A percentile compares a stretch with the other conserved stretches of the same genome.
phyloP scores from a whole-genome alignment of 202 grass and related monocot species.

The Hordeum pubiflorum region DNA sequence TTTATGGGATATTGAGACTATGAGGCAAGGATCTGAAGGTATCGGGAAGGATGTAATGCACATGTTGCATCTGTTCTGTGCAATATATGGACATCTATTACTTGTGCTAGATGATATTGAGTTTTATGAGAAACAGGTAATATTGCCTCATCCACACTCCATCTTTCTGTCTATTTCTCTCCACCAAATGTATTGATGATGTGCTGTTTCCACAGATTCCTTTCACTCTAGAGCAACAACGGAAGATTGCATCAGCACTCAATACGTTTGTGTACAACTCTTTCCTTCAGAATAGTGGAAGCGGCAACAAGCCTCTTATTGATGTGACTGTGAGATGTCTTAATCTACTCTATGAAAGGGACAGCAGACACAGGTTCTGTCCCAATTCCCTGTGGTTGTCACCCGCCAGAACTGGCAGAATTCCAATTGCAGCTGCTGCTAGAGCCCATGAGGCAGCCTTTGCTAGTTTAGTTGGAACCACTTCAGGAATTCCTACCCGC shows the following conservation, averaged over 20 bases:
- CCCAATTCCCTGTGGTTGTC: slow-evolving; percentile 77
- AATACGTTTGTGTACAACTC: slow-evolving; percentile 98
- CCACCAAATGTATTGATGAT: not conserved
- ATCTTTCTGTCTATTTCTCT: not conserved
- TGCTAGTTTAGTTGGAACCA: slow-evolving; percentile 33
- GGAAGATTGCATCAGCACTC: slow-evolving; percentile 71
- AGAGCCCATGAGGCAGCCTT: slow-evolving; percentile 80
- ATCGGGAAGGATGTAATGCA: slow-evolving; percentile 48
- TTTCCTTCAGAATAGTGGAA: slow-evolving; percentile 54
- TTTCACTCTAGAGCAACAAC: slow-evolving; percentile 70
- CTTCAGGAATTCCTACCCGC: slow-evolving; percentile 36
- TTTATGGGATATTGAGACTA: slow-evolving; percentile 74
- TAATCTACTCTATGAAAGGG: slow-evolving; percentile 94
- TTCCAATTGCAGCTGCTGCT: slow-evolving; percentile 79
- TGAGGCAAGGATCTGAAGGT: slow-evolving; percentile 63
- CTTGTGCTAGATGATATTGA: slow-evolving; percentile 96
- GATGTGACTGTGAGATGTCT: slow-evolving; percentile 84
- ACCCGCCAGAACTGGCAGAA: slow-evolving; percentile 66
- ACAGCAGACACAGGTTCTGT: slow-evolving; percentile 82
- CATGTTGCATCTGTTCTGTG: slow-evolving; percentile 85
- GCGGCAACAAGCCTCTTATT: slow-evolving; percentile 45
- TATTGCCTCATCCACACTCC: not conserved
- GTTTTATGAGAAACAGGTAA: slow-evolving; percentile 95
- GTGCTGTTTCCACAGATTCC: slow-evolving; percentile 47
- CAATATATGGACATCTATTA: slow-evolving; percentile 76